phyloP scores from a whole-genome alignment of 2,329 filamentous ascomycete species.

The Aureobasidium sp. region DNA sequence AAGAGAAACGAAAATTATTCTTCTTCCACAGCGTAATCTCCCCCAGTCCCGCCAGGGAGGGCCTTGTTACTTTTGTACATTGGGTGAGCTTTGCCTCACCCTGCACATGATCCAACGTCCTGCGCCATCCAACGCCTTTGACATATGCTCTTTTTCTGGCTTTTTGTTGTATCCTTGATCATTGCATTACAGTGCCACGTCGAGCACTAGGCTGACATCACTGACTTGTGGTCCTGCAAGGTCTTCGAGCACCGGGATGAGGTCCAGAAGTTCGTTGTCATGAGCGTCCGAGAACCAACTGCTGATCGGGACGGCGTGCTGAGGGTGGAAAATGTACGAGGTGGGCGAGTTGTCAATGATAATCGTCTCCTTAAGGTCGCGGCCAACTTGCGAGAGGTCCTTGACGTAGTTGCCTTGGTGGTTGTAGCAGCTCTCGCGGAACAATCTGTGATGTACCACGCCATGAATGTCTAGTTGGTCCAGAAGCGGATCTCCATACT shows the following conservation, averaged over 20 bases:
- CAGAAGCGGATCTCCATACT: conserved; percentile 93
- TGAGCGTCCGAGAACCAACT: conserved; percentile 99
- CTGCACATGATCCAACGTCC: conserved; percentile 2
- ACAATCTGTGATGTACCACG: conserved; percentile 90
- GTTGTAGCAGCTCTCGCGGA: conserved; percentile 98
- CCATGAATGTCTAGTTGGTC: conserved; percentile 97
- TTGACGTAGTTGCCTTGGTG: conserved; percentile 99
- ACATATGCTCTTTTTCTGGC: conserved; percentile 1
- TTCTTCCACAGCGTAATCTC: conserved; percentile 6
- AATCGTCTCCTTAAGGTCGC: conserved; percentile 93
- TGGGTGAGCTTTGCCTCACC: conserved; percentile 9
- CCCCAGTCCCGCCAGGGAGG: conserved; percentile 15
- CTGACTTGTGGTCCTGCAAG: conserved; percentile 79
- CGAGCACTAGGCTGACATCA: conserved; percentile 95
- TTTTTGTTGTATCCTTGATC: neutral
- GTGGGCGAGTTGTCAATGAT: conserved; percentile 99
- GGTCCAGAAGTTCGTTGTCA: conserved; percentile 94
- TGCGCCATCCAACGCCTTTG: conserved; percentile 11
- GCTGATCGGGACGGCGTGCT: conserved; percentile 97
- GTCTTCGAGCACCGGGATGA: conserved; percentile 97
- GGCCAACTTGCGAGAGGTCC: conserved; percentile 92
- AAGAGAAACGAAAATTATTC: conserved; percentile 15
- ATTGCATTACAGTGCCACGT: conserved; percentile 56
- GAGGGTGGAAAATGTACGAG: conserved; percentile 98
- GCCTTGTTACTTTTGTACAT: conserved; percentile 12